phyloP scores from a whole-genome alignment of 192 early-diverging fungal species.

The Podila minutissima region DNA sequence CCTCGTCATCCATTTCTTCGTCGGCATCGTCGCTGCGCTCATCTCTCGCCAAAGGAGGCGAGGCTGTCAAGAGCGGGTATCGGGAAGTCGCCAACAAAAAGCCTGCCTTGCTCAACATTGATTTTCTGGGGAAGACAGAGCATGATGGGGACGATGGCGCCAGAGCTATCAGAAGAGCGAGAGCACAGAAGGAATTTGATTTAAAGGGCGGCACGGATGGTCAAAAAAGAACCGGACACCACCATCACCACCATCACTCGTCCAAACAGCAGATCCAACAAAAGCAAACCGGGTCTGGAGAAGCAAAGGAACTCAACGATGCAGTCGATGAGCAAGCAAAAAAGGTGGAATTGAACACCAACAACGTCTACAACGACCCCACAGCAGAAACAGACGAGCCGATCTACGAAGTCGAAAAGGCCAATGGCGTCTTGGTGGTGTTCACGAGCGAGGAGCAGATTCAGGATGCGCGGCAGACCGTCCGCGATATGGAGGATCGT shows the following conservation, averaged over 20 bases:
- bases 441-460: conserved; percentile 63
- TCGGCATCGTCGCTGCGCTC: not conserved
- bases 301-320: no score
- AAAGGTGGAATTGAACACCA: no score
- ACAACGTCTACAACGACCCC: no score
- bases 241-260: not conserved
- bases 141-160: not conserved
- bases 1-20: not conserved
- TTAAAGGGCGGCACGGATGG: not conserved
- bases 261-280: not conserved
- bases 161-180: not conserved
- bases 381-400: not conserved
- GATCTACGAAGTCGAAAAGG: conserved; percentile 17
- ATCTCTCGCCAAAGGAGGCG: not conserved
- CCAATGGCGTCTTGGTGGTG: conserved; percentile 58
- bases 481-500: conserved; percentile 70
- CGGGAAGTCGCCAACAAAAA: not conserved
- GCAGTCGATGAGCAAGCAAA: no score
- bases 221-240: not conserved
- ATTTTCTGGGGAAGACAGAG: not conserved
- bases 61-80: not conserved
- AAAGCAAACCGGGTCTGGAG: not conserved
- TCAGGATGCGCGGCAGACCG: conserved; percentile 52
- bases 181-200: no score
- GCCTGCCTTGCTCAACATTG: not conserved